Percentiles rank a stretch among this genome's conserved stretches.
phyloP scores from a whole-genome alignment of 305 asterid genomes.

The Fraxinus latifolia region DNA sequence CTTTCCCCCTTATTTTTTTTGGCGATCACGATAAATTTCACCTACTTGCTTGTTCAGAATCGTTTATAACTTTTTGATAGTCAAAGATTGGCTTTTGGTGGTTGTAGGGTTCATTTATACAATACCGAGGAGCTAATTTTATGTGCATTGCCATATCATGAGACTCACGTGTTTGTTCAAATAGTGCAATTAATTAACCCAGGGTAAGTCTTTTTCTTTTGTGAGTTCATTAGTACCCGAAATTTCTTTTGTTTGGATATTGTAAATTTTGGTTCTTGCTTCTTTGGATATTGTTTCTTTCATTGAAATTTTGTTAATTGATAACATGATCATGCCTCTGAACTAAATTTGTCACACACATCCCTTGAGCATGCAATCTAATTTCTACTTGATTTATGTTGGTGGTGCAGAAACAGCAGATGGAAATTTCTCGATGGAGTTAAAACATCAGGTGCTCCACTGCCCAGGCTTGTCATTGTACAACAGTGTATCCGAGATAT shows the following conservation, averaged over 20 bases:
- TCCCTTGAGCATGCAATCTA: background rate
- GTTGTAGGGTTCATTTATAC: conserved; percentile 66
- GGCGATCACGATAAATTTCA: conserved; percentile 1
- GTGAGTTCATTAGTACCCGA: background rate
- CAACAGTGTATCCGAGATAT: conserved; percentile 70
- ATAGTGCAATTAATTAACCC: conserved; percentile 65
- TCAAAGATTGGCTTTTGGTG: background rate
- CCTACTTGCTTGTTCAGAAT: conserved; percentile 4
- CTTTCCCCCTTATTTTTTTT: conserved; percentile 11
- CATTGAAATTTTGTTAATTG: background rate
- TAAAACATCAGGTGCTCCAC: conserved; percentile 77
- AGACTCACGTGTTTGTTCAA: conserved; percentile 73
- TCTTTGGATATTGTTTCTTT: background rate
- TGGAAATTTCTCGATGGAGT: conserved; percentile 96
- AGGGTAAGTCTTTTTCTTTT: conserved; percentile 45
- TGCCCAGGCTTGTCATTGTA: conserved; percentile 75
- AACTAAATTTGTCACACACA: conserved; percentile 6
- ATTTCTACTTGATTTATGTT: conserved; percentile 21
- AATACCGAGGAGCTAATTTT: conserved; percentile 74
- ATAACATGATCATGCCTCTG: background rate
- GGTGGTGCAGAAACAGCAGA: conserved; percentile 64
- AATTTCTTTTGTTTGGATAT: conserved; percentile 8
- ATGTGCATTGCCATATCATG: conserved; percentile 89
- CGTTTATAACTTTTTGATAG: background rate
- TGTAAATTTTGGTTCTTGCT: background rate